Evolutionary conservation across 148 eudicot genomes (phyloP), one percentile per base, ranked within the genome.

Genomic region (Bassia scoparia): DNA sequence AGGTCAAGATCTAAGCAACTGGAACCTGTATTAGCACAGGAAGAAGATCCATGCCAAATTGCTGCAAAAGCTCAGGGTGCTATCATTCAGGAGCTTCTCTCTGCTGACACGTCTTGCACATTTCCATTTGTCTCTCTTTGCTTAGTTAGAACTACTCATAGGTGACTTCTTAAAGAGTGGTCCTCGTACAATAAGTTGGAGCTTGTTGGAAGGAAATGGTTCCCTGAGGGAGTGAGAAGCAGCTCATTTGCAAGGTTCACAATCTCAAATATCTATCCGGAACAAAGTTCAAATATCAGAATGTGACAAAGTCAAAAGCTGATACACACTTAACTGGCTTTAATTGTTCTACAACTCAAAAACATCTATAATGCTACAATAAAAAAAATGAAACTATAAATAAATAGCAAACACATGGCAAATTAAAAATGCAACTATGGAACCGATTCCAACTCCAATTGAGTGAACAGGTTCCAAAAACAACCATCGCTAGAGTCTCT

Each of bases 181-280:
- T 9, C 96, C 94, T 83, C 86, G 88, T 20, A 80, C 79, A 89
- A 84, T 49, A 78, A 68, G 76, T 80, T 90, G 55, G 82, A 77
- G 76, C 92, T 85, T 64, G 86, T 77, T 64, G 94, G 99, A 82
- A 96, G 94, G 94, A 83, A 20, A 96, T 87, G 7, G 79, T 90
- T 76, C 99, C 99, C 83, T 86, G 88, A 3, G 99, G 97, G 67
- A 96, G 84, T 27, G 96, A 89, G 99, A 80, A 96, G 99, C 79
- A 96, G 96, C 87, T 96, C 99, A 68, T 96, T 96, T 86, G 97
- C 92, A 68, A 96, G 88, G 85, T 90, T 96, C 87, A 96, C 89
- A 74, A 96, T 90, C 89, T 96, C 99, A 84, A 87, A 92, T 77
- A 96, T 87, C 99, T 95, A 55, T 26, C 24, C 27, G 27, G 16